Evolutionary conservation across 2,329 filamentous ascomycete species (phyloP).

Genomic region (Diplodia corticola): DNA sequence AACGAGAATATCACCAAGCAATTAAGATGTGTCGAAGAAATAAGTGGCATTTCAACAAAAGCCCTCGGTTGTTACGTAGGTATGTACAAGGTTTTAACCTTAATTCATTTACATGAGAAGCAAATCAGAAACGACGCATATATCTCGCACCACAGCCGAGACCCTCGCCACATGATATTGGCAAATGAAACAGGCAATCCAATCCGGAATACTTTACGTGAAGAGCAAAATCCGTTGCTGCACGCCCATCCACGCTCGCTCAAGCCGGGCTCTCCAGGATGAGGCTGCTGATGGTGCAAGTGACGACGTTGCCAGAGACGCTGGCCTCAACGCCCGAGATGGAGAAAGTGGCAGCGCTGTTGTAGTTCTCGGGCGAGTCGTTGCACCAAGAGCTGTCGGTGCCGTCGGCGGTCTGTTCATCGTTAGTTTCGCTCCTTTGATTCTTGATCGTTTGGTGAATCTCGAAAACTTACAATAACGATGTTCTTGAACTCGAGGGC

Average conservation of each 20-base stretch:
- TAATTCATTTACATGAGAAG: background rate
- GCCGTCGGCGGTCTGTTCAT: conserved; percentile 26
- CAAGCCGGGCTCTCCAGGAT: conserved; percentile 25
- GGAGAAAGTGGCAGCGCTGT: conserved; percentile 39
- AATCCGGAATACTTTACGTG: background rate
- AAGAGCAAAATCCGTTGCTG: background rate
- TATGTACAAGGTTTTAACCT: background rate
- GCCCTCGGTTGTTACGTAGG: background rate
- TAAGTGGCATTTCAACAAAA: background rate
- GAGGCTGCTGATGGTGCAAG: conserved; percentile 27
- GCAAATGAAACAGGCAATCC: background rate
- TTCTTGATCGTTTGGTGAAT: background rate
- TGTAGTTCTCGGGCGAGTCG: conserved; percentile 42
- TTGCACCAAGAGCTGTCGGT: conserved; percentile 28
- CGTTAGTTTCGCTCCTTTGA: conserved; percentile 12
- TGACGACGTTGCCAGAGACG: conserved; percentile 31
- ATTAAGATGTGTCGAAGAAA: background rate
- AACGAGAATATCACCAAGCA: background rate
- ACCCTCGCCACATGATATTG: background rate
- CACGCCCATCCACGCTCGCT: background rate
- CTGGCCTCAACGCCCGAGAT: conserved; percentile 38
- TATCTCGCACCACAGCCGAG: background rate
- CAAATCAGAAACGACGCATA: background rate
- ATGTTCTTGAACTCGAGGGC: conserved; percentile 37
- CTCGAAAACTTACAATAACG: conserved; percentile 29